Evolutionary conservation across 495 filamentous ascomycete genomes (phyloP), one percentile per base, ranked within the genome.

Genomic region (Corynascus novoguineensis): DNA sequence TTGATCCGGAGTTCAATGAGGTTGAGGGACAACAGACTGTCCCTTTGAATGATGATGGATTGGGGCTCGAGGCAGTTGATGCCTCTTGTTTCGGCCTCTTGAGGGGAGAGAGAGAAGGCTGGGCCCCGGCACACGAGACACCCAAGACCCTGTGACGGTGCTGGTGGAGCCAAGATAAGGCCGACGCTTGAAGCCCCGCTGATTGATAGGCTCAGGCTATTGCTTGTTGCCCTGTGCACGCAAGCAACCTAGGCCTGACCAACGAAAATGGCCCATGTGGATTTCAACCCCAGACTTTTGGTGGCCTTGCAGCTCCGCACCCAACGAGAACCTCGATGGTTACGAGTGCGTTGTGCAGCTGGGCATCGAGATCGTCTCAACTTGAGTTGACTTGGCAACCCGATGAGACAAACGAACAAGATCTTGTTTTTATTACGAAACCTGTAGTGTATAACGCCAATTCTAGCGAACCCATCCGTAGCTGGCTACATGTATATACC

Each of bases 151-250:
- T 47, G 51, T 57, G 55, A 57, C 47, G 55, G n/a, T 31, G 22
- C 15, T 34, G 29, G n/a, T 25, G 29, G 21, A 7, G 11, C 19
- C 17, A 1, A 19, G 52, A 46, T 35, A 31, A 21, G 53, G 44
- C 32, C 32, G 12, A n/a, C 11, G 5, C n/a, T 17, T 0, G 29
- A 15, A 22, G 49, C 56, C 48, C 49, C 53, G 56, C 56, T 38
- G 49, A 52, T 11, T 29, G 49, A 58, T 53, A 25, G 48, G 56
- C 29, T 51, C 53, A 37, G 44, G 40, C 38, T 24, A 35, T 34
- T n/a, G n/a, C n/a, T n/a, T n/a, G n/a, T n/a, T n/a, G n/a, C n/a
- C n/a, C n/a, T n/a, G n/a, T n/a, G n/a, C n/a, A n/a, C n/a, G n/a
- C n/a, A n/a, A n/a, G n/a, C n/a, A n/a, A n/a, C n/a, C n/a, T n/a